These are phyloP conservation scores for Poa pratensis DNA, from an alignment of 176 grass and related monocot genomes.

Conservation along the genomic window DNA sequence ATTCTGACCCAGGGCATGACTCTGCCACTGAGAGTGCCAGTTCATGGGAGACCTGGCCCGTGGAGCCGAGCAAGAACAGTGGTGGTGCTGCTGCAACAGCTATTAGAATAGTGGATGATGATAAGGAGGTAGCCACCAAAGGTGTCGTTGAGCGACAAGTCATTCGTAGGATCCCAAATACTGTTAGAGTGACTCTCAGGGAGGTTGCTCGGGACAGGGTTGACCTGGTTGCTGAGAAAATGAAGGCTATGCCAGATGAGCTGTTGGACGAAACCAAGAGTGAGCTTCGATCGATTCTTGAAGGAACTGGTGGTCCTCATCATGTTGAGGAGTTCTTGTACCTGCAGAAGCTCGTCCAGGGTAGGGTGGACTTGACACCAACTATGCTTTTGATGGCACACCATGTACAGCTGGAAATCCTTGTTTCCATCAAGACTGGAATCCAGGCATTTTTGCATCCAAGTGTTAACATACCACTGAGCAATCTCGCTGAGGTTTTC, in stretches of 20 bases:
- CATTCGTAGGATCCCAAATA: constrained; percentile 40
- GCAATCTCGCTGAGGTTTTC: constrained; percentile 67
- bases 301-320: constrained; percentile 55
- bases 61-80: constrained; percentile 52
- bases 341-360: constrained; percentile 76
- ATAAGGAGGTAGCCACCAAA: constrained; percentile 57
- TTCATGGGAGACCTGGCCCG: constrained; percentile 64
- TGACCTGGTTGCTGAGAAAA: constrained; percentile 56
- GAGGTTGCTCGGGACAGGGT: constrained; percentile 69
- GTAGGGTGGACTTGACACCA: constrained; percentile 62
- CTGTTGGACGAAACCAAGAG: constrained; percentile 62
- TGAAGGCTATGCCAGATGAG: constrained; percentile 76
- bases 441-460: constrained; percentile 85
- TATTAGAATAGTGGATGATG: constrained; percentile 54
- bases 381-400: constrained; percentile 60
- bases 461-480: constrained; percentile 59
- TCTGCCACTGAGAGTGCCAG: constrained; percentile 80
- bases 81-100: not conserved
- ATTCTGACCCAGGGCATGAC: constrained; percentile 70
- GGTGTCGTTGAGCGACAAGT: constrained; percentile 34
- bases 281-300: constrained; percentile 70
- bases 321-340: constrained; percentile 71
- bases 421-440: constrained; percentile 80
- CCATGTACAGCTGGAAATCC: constrained; percentile 74
- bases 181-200: constrained; percentile 54